Evolutionary conservation across 306 rosid species (phyloP).

Genomic region (Cicer chorassanicum): DNA sequence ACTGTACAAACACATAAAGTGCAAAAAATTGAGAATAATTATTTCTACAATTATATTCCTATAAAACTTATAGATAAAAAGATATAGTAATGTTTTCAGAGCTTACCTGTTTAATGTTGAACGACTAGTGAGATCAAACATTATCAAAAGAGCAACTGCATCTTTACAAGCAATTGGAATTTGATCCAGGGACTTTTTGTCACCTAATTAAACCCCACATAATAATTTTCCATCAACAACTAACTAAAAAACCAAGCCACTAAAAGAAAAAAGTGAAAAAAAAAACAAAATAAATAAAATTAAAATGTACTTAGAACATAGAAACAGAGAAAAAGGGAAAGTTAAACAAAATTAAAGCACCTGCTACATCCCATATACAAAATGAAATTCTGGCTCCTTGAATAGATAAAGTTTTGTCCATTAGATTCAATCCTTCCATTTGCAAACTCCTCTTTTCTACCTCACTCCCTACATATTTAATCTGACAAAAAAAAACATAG

Average conservation of each 20-base stretch:
- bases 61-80: not conserved
- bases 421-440: constrained; percentile 82
- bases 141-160: constrained; percentile 88
- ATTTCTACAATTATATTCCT: not conserved
- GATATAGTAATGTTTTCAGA: not conserved
- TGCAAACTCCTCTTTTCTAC: constrained; percentile 70
- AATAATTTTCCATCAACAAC: constrained; percentile 16
- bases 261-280: not conserved
- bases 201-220: constrained; percentile 54
- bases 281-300: not conserved
- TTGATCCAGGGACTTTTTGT: constrained; percentile 64
- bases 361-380: constrained; percentile 91
- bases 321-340: constrained; percentile 15
- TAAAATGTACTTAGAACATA: not conserved
- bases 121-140: constrained; percentile 96
- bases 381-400: constrained; percentile 83
- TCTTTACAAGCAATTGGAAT: constrained; percentile 96
- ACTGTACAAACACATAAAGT: constrained; percentile 53
- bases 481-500: constrained; percentile 47
- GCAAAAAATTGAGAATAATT: not conserved
- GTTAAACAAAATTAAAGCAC: constrained; percentile 44
- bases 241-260: not conserved
- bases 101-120: constrained; percentile 70
- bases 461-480: constrained; percentile 87
- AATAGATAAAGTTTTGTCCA: constrained; percentile 81